Conservation (phyloP, 805 yeast genomes). For the Barnettozyma botsteinii region DNA sequence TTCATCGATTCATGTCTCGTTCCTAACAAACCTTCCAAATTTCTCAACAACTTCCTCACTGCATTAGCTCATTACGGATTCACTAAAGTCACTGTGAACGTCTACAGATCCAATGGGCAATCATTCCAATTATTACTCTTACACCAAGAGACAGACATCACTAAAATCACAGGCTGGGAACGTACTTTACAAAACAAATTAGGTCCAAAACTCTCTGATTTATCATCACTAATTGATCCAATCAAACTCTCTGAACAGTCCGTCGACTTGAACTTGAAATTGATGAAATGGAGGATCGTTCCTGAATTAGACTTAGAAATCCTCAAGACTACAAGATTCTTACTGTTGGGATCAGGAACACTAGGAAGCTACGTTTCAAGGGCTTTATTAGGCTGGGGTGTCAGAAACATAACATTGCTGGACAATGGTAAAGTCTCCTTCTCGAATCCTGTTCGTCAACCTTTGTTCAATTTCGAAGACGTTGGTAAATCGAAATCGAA, state of each 20-base stretch:
- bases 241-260: slow-evolving; percentile 81
- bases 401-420: slow-evolving; percentile 75
- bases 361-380: slow-evolving; percentile 89
- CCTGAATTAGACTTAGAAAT: slow-evolving; percentile 72
- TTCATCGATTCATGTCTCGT: slow-evolving; percentile 36
- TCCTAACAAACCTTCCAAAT: slow-evolving; percentile 40
- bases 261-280: slow-evolving; percentile 79
- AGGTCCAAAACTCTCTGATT: slow-evolving; percentile 77
- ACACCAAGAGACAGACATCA: slow-evolving; percentile 10
- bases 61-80: slow-evolving; percentile 34
- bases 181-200: slow-evolving; percentile 65
- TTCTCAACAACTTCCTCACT: slow-evolving; percentile 53
- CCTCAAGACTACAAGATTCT: slow-evolving; percentile 53
- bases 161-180: slow-evolving; percentile 82
- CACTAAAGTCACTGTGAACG: slow-evolving; percentile 31
- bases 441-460: slow-evolving; percentile 94
- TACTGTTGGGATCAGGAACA: slow-evolving; percentile 94
- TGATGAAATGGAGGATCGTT: slow-evolving; percentile 96
- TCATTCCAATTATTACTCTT: slow-evolving; percentile 27
- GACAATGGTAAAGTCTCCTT: slow-evolving; percentile 87
- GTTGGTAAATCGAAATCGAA: slow-evolving; percentile 71
- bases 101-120: slow-evolving; percentile 32
- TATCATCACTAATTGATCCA: slow-evolving; percentile 80
- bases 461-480: slow-evolving; percentile 77
- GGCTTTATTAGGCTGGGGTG: slow-evolving; percentile 92